A percentile compares a stretch with the other conserved stretches of the same genome.
Evolutionary conservation across 768 basidiomycete species (phyloP).

Genomic region (Chalciporus pseudorubinellus): DNA sequence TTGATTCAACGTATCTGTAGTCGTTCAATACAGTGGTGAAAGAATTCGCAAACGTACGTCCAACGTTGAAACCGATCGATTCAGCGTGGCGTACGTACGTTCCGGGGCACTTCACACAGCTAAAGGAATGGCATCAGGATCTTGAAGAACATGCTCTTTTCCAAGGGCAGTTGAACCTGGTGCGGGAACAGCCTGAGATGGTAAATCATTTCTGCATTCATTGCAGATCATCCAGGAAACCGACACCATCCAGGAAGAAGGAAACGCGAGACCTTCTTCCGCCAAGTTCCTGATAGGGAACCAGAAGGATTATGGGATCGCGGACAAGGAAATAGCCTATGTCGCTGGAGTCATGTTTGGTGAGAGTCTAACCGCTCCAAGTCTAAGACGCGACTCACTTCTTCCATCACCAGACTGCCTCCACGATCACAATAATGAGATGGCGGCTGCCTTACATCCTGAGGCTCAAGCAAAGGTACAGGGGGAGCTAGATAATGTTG

Average conservation of each 20-base stretch:
- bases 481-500: too few species aligned
- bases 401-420: too few species aligned
- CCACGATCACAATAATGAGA: conserved; percentile 50
- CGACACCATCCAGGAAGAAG: too few species aligned
- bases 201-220: too few species aligned
- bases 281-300: conserved; percentile 37
- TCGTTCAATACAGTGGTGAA: too few species aligned
- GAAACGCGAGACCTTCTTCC: conserved; percentile 30
- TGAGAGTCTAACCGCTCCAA: conserved; percentile 41
- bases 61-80: too few species aligned
- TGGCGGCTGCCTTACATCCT: conserved; percentile 53
- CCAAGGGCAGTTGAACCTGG: conserved; percentile 27
- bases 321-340: conserved; percentile 37
- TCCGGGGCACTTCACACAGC: conserved; percentile 42
- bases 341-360: conserved; percentile 43
- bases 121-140: conserved; percentile 52
- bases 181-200: conserved; percentile 23
- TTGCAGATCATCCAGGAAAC: too few species aligned
- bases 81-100: too few species aligned
- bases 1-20: too few species aligned
- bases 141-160: conserved; percentile 39
- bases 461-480: conserved; percentile 45
- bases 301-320: conserved; percentile 31
- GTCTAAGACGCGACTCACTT: too few species aligned
- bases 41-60: too few species aligned